A percentile compares a stretch with the other conserved stretches of the same genome.
Conservation (phyloP, 805 yeast species). For the Candida anglica region DNA sequence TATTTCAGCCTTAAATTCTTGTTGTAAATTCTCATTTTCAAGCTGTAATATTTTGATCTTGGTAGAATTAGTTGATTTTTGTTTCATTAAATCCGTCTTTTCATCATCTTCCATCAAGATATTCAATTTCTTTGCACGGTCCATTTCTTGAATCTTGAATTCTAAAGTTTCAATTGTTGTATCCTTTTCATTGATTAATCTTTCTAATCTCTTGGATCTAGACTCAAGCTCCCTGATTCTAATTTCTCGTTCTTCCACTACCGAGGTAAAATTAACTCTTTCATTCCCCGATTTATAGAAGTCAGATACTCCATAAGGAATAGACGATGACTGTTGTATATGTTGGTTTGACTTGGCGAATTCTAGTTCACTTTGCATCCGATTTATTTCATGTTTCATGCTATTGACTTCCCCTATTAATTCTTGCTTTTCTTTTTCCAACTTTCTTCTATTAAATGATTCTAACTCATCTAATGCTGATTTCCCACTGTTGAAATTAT, state of each 20-base stretch:
- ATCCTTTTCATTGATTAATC: slow-evolving; percentile 29
- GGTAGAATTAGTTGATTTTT: slow-evolving; percentile 35
- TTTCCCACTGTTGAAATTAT: slow-evolving; percentile 5
- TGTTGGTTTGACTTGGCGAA: slow-evolving; percentile 3
- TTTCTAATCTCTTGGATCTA: slow-evolving; percentile 12
- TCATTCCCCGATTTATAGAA: no score
- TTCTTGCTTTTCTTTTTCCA: slow-evolving; percentile 25
- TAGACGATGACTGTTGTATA: not conserved
- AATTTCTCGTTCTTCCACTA: slow-evolving; percentile 8
- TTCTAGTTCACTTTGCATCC: slow-evolving; percentile 33
- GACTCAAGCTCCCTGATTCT: slow-evolving; percentile 16
- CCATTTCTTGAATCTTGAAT: slow-evolving; percentile 26
- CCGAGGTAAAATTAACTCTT: not conserved
- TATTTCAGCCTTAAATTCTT: slow-evolving; percentile 31
- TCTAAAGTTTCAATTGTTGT: slow-evolving; percentile 29
- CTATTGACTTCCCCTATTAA: slow-evolving; percentile 26
- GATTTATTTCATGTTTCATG: slow-evolving; percentile 31
- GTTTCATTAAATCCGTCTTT: slow-evolving; percentile 28
- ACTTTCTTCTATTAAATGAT: slow-evolving; percentile 14
- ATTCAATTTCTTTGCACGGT: slow-evolving; percentile 17
- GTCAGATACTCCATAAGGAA: not conserved
- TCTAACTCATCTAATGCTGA: slow-evolving; percentile 22
- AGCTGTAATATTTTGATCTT: slow-evolving; percentile 30
- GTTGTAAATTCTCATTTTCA: slow-evolving; percentile 35
- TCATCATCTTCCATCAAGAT: slow-evolving; percentile 29